These are phyloP conservation scores for Passiflora organensis DNA, from an alignment of 345 rosid genomes.

Conservation along the genomic window DNA sequence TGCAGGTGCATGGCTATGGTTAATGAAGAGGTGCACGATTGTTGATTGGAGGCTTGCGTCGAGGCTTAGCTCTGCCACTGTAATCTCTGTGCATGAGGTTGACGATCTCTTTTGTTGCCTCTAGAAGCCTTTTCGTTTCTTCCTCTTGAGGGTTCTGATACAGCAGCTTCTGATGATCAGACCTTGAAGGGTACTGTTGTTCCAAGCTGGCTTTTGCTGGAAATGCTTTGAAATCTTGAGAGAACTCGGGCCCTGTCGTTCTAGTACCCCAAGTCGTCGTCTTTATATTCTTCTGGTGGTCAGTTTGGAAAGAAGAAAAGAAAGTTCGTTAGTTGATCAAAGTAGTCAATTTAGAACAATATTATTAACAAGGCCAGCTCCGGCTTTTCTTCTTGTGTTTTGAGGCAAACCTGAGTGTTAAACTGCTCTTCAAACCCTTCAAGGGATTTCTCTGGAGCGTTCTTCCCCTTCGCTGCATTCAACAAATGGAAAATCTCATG, in stretches of 20 bases:
- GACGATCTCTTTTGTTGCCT: conserved; percentile 31
- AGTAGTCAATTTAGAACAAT: background rate
- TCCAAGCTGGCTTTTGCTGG: conserved; percentile 14
- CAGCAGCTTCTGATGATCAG: background rate
- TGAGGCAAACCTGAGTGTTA: conserved; percentile 10
- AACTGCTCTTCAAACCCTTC: conserved; percentile 10
- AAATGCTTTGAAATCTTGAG: conserved; percentile 18
- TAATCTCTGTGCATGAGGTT: conserved; percentile 38
- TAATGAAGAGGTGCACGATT: conserved; percentile 35
- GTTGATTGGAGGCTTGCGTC: conserved; percentile 47
- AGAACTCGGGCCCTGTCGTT: too few species aligned
- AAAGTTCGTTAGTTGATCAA: too few species aligned
- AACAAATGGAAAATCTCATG: background rate
- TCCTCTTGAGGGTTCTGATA: background rate
- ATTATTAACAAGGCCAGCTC: too few species aligned
- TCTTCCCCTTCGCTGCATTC: conserved; percentile 11
- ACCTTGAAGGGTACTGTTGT: conserved; percentile 1
- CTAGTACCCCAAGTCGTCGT: too few species aligned
- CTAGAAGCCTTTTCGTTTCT: conserved; percentile 29
- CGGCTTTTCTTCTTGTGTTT: background rate
- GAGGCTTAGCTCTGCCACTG: conserved; percentile 23
- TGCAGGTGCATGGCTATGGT: too few species aligned
- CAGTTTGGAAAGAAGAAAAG: background rate
- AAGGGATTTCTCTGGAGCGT: background rate
- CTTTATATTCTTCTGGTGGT: conserved; percentile 4